phyloP scores from a whole-genome alignment of 2,329 filamentous ascomycete species.

The Penicillium sp. region DNA sequence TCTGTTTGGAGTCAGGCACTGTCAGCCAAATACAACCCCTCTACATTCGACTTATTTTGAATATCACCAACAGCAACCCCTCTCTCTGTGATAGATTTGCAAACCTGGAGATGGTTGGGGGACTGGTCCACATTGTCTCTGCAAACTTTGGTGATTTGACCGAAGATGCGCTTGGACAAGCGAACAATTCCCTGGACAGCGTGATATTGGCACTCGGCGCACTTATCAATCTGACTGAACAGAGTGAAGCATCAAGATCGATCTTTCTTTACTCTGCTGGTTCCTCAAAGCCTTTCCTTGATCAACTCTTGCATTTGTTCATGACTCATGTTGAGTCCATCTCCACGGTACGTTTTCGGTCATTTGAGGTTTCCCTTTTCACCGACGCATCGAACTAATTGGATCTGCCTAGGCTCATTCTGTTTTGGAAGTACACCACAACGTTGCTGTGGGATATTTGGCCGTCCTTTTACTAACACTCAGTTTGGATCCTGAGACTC shows the following conservation, averaged over 20 bases:
- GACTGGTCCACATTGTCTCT: conserved; percentile 39
- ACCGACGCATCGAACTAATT: conserved; percentile 12
- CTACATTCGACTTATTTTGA: conserved; percentile 72
- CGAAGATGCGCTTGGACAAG: conserved; percentile 35
- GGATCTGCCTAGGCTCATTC: conserved; percentile 48
- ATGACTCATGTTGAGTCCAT: conserved; percentile 65
- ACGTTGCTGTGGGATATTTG: conserved; percentile 83
- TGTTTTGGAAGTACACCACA: conserved; percentile 69
- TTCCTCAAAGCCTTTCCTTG: conserved; percentile 50
- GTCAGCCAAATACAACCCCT: conserved; percentile 34
- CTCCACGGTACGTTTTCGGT: conserved; percentile 59
- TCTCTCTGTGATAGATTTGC: conserved; percentile 69
- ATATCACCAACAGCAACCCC: conserved; percentile 79
- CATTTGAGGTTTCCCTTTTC: neutral
- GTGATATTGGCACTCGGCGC: conserved; percentile 77
- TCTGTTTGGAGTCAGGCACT: conserved; percentile 30
- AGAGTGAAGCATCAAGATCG: conserved; percentile 63
- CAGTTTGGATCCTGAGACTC: conserved; percentile 57
- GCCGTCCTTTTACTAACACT: conserved; percentile 81
- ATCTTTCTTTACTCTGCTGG: conserved; percentile 45
- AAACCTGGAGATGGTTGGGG: conserved; percentile 36
- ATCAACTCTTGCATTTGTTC: conserved; percentile 64
- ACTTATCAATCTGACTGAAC: conserved; percentile 84
- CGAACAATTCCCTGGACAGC: conserved; percentile 64
- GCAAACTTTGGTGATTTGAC: conserved; percentile 34